These are phyloP conservation scores for Anacardium occidentale DNA, from an alignment of 345 rosid genomes.

Conservation along the genomic window DNA sequence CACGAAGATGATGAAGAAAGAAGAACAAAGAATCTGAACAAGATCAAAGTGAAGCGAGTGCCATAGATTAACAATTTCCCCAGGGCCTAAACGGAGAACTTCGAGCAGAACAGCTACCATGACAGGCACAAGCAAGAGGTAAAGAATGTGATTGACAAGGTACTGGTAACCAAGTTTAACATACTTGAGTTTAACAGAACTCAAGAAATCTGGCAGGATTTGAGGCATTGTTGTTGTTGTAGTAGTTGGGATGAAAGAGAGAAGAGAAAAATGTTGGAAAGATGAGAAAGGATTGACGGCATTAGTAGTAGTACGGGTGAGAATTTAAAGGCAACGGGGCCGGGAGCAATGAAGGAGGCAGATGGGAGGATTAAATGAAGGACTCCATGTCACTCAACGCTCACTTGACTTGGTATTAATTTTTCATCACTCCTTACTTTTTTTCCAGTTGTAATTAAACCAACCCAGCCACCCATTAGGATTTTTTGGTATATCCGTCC, in stretches of 20 bases:
- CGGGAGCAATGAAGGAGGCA: slow-evolving; percentile 39
- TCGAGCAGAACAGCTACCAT: slow-evolving; percentile 45
- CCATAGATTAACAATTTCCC: slow-evolving; percentile 55
- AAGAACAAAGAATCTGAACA: slow-evolving; percentile 48
- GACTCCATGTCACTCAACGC: slow-evolving; percentile 49
- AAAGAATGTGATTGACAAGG: slow-evolving; percentile 67
- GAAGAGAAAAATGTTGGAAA: background rate
- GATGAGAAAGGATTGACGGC: too few relatives aligned
- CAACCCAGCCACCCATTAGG: background rate
- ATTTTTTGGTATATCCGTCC: background rate
- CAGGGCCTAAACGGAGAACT: slow-evolving; percentile 62
- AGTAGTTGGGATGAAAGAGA: slow-evolving; percentile 1
- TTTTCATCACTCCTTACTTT: slow-evolving; percentile 12
- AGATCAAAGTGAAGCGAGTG: slow-evolving; percentile 52
- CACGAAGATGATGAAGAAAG: slow-evolving; percentile 43
- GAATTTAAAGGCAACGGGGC: slow-evolving; percentile 28
- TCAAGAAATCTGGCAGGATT: slow-evolving; percentile 49
- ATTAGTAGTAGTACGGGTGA: background rate
- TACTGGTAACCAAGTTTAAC: slow-evolving; percentile 82
- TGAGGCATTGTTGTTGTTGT: slow-evolving; percentile 39
- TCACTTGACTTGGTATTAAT: slow-evolving; percentile 40
- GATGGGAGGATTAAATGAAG: slow-evolving; percentile 49
- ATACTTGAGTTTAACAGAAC: slow-evolving; percentile 76
- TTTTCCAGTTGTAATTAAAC: slow-evolving; percentile 9
- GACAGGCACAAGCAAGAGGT: slow-evolving; percentile 51